Conservation (phyloP, 305 asterid species). For the Nicotiana rustica region DNA sequence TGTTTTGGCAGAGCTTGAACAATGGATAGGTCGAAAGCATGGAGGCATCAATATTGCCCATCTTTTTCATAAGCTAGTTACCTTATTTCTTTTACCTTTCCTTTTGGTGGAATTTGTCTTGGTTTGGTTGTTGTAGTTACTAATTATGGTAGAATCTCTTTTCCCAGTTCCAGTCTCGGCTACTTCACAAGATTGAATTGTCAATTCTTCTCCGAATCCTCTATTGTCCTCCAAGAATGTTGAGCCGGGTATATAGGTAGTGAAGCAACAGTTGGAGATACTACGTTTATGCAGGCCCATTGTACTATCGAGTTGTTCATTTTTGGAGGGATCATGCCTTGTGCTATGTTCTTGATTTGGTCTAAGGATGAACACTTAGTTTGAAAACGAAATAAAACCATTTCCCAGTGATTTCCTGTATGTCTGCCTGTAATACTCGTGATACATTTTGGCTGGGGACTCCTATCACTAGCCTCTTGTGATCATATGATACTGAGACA, state of each 20-base stretch:
- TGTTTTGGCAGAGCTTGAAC: constrained; percentile 20
- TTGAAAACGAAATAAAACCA: constrained; percentile 3
- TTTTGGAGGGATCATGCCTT: not conserved
- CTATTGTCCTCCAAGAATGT: not conserved
- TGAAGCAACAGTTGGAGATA: not conserved
- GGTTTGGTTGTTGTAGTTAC: constrained; percentile 8
- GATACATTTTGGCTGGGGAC: no score
- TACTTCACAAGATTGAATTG: constrained; percentile 6
- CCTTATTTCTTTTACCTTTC: not conserved
- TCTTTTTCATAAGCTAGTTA: constrained; percentile 17
- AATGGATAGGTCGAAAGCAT: constrained; percentile 12
- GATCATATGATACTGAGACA: no score
- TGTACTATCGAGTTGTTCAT: not conserved
- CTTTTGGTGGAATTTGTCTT: not conserved
- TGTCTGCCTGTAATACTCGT: no score
- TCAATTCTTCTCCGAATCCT: not conserved
- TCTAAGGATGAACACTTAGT: not conserved
- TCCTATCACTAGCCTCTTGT: no score
- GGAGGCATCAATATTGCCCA: not conserved
- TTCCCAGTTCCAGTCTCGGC: not conserved
- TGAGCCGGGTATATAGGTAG: not conserved
- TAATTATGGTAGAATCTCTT: not conserved
- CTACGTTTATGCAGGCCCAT: not conserved
- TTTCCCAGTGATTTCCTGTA: not conserved
- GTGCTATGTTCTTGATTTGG: not conserved